Percentiles rank a stretch among this genome's conserved stretches.
phyloP scores from a whole-genome alignment of 495 filamentous ascomycete genomes.

The Penicillium diatomitis region DNA sequence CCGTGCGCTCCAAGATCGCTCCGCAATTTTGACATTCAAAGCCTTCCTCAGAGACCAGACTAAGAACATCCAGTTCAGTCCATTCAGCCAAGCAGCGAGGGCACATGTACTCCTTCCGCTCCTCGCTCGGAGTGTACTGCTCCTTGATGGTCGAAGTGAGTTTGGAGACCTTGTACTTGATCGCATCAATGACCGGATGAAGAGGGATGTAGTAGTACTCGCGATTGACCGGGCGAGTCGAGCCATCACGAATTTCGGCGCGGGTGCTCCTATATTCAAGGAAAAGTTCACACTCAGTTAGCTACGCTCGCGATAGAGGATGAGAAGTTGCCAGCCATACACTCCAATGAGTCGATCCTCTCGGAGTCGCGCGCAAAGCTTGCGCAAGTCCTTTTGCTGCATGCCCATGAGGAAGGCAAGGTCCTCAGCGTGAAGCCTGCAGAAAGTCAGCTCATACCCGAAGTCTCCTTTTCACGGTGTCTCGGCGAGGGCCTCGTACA shows the following conservation, averaged over 20 bases:
- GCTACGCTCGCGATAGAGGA: not conserved
- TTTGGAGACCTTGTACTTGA: slow-evolving; percentile 86
- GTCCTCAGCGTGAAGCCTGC: slow-evolving; percentile 75
- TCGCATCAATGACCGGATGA: slow-evolving; percentile 86
- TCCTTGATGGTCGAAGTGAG: slow-evolving; percentile 77
- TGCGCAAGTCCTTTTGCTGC: slow-evolving; percentile 81
- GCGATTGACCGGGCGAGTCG: slow-evolving; percentile 68
- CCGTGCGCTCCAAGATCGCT: slow-evolving; percentile 52
- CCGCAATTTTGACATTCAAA: slow-evolving; percentile 82
- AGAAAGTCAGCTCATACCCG: not conserved
- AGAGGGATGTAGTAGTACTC: slow-evolving; percentile 98
- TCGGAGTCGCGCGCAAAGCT: slow-evolving; percentile 69
- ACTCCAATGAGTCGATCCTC: slow-evolving; percentile 81
- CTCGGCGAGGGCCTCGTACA: slow-evolving; percentile 40
- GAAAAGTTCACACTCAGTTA: slow-evolving; percentile 2
- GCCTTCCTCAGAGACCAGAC: slow-evolving; percentile 49
- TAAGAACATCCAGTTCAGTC: slow-evolving; percentile 79
- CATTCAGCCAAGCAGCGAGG: slow-evolving; percentile 69
- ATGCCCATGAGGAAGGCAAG: slow-evolving; percentile 76
- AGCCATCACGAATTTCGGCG: slow-evolving; percentile 67
- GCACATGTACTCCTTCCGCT: slow-evolving; percentile 87
- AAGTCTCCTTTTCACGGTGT: not conserved
- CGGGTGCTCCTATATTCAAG: slow-evolving; percentile 56
- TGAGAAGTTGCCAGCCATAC: slow-evolving; percentile 30
- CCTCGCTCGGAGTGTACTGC: slow-evolving; percentile 66